Conservation (phyloP, 805 yeast genomes). For the Lachancea meyersii region DNA sequence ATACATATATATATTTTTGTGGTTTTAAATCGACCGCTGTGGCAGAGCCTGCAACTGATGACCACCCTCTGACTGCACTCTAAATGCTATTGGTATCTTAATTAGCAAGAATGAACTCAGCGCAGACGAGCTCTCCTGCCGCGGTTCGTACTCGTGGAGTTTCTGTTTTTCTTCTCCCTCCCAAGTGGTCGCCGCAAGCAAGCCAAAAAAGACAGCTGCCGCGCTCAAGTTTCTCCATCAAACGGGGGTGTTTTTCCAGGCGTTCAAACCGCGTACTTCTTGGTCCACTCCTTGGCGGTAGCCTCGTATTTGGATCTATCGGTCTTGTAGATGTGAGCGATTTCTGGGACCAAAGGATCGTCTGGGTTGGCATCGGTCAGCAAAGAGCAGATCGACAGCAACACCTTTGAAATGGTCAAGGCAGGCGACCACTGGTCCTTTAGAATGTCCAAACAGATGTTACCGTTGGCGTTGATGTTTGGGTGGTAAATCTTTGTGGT, state of each 20-base stretch:
- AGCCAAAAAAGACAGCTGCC: no score
- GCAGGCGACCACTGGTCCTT: constrained; percentile 99
- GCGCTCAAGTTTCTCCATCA: no score
- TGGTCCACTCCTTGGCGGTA: constrained; percentile 97
- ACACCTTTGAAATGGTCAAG: constrained; percentile 88
- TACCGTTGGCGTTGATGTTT: constrained; percentile 91
- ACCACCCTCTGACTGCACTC: not conserved
- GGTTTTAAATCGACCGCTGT: no score
- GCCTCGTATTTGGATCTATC: constrained; percentile 93
- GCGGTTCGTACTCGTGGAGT: not conserved
- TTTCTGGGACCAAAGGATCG: constrained; percentile 98
- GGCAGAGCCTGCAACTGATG: not conserved
- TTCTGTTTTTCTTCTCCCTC: not conserved
- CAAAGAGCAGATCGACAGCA: constrained; percentile 89
- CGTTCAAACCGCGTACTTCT: constrained; percentile 86
- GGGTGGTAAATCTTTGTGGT: constrained; percentile 97
- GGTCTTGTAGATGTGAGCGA: constrained; percentile 92
- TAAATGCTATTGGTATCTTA: not conserved
- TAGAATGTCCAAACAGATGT: constrained; percentile 92
- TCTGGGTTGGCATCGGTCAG: constrained; percentile 98
- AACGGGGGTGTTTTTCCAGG: not conserved
- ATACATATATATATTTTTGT: no score
- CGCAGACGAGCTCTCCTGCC: not conserved
- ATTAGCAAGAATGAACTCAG: not conserved
- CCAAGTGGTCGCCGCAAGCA: not conserved